Percentiles rank a stretch among this genome's conserved stretches.
Evolutionary conservation across 2,329 filamentous ascomycete species (phyloP).

Genomic region (Pseudocercospora fuligena): DNA sequence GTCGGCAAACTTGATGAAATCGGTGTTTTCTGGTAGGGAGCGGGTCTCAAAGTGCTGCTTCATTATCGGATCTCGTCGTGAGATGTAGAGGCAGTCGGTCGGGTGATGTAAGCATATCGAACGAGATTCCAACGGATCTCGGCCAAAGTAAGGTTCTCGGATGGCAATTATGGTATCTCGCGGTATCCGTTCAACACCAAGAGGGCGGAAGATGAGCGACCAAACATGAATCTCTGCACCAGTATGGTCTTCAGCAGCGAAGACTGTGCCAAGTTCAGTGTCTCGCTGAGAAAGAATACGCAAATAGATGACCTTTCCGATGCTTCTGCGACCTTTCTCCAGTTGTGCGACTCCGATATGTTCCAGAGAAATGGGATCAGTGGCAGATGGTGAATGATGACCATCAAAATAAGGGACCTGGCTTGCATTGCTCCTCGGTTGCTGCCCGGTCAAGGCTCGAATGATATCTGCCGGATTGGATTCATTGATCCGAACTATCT

Average conservation of each 20-base stretch:
- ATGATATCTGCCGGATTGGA: constrained; percentile 2
- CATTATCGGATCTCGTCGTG: background rate
- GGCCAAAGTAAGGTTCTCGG: constrained; percentile 16
- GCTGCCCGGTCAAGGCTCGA: background rate
- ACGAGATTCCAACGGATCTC: background rate
- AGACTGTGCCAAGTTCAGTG: background rate
- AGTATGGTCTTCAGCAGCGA: background rate
- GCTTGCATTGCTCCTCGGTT: background rate
- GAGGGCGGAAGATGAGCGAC: constrained; percentile 15
- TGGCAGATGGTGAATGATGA: background rate
- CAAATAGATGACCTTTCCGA: constrained; percentile 8
- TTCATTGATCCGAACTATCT: background rate
- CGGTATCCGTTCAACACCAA: background rate
- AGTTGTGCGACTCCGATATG: background rate
- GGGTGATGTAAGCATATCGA: constrained; percentile 23
- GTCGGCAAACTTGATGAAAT: constrained; percentile 1
- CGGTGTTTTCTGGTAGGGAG: background rate
- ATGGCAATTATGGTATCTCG: constrained; percentile 15
- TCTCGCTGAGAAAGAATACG: background rate
- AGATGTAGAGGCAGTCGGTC: constrained; percentile 9
- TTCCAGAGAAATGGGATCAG: background rate
- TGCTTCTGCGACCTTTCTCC: background rate
- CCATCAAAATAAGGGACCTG: background rate
- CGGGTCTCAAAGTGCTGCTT: background rate
- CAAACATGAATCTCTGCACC: constrained; percentile 6